Conservation (phyloP, 2,329 filamentous ascomycete species). For the Curvularia spicifera region DNA sequence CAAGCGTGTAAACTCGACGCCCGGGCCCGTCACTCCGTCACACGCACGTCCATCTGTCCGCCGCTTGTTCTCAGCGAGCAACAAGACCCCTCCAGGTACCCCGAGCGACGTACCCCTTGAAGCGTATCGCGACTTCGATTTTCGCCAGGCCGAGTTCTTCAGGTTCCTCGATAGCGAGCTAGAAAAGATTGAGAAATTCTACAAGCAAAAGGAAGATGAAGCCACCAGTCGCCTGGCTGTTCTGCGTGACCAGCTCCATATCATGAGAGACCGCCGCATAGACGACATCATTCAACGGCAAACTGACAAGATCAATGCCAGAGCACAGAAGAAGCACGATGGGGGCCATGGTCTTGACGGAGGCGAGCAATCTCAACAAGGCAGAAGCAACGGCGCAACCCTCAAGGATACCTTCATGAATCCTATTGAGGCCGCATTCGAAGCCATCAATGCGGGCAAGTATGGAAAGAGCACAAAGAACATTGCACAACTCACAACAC, state of each 20-base stretch:
- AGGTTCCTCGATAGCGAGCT: slow-evolving; percentile 82
- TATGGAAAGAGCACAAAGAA: slow-evolving; percentile 63
- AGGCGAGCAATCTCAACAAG: slow-evolving; percentile 29
- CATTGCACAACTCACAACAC: slow-evolving; percentile 48
- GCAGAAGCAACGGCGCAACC: slow-evolving; percentile 20
- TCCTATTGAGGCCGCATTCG: slow-evolving; percentile 53
- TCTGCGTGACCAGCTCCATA: slow-evolving; percentile 84
- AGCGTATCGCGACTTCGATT: slow-evolving; percentile 69
- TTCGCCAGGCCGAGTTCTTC: slow-evolving; percentile 84
- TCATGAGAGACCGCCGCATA: slow-evolving; percentile 85
- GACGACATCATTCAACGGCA: slow-evolving; percentile 69
- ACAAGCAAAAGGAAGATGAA: slow-evolving; percentile 85
- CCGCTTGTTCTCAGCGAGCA: slow-evolving; percentile 54
- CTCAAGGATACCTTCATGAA: slow-evolving; percentile 35
- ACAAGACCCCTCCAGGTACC: slow-evolving; percentile 44
- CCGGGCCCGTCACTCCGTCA: slow-evolving; percentile 29
- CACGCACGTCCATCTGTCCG: slow-evolving; percentile 48
- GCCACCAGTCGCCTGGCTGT: slow-evolving; percentile 73
- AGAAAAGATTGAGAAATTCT: slow-evolving; percentile 91
- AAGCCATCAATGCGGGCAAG: slow-evolving; percentile 50
- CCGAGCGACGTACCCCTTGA: slow-evolving; percentile 60
- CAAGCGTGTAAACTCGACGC: slow-evolving; percentile 51
- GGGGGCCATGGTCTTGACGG: slow-evolving; percentile 21
- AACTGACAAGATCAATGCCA: slow-evolving; percentile 43
- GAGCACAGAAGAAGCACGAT: slow-evolving; percentile 28